Base-by-base conservation (phyloP, 225 moss, liverwort and hornwort genomes). In the Polytrichum commune region DNA sequence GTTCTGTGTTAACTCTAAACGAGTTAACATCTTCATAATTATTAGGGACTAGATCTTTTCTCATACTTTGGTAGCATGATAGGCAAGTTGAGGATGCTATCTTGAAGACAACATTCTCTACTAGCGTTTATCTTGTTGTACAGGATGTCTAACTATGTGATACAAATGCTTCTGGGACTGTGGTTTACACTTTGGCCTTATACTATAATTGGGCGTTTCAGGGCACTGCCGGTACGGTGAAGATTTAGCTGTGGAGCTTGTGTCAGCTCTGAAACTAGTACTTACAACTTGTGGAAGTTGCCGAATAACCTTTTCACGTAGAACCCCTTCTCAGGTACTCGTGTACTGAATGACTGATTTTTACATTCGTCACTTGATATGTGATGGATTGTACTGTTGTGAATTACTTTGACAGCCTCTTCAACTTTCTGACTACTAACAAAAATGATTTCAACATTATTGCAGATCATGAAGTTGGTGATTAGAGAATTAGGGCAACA, bases 181-280 rank as follows among this genome's bases (percentile, higher is more conserved):
- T 2, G 8, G 38, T 38, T 16, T 13, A 46, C 46, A 46, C 46
- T 46, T 46, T 46, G 46, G 68, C 35, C 60, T 58, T 23, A 1
- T 7, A 58, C 5, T 20, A 22, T 58, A 6, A 58, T 20, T 58
- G 24, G 9, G 6, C 1, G 24, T 35, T 5, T 33, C 87, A 95
- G 95, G 86, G 72, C 90, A 95, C 69, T 95, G 95, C 77, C 84
- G 87, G 32, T 95, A 92, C 62, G 95, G 92, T 65, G 92, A 95
- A 84, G 92, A 95, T 77, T 81, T 95, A 69, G 83, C 86, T 84
- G 77, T 85, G 71, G 95, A 95, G 84, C 83, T 95, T 67, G 70
- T 95, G 73, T 87, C 90, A 78, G 87, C 90, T 68, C 81, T 95
- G 81, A 87, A 90, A 78, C 84, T 80, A 69, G 81, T 95, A 62